phyloP scores from a whole-genome alignment of 768 basidiomycete genomes.

The Nidularia sp. region DNA sequence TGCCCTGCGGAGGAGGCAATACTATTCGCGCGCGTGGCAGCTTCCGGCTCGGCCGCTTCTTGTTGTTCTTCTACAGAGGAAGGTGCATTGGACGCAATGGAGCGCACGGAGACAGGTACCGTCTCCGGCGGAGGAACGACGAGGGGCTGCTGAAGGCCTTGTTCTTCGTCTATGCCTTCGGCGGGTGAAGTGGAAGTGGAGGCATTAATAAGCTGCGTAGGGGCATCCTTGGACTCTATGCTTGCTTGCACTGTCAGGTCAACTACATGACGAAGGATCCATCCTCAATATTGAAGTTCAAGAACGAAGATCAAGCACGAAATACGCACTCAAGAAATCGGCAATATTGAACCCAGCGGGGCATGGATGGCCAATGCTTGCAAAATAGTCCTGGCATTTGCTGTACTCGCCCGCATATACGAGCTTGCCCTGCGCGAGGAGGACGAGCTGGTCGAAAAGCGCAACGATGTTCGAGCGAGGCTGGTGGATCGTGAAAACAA shows the following conservation, averaged over 20 bases:
- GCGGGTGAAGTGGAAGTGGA: constrained; percentile 21
- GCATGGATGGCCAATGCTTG: constrained; percentile 74
- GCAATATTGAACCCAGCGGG: constrained; percentile 96
- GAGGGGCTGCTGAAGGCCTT: constrained; percentile 32
- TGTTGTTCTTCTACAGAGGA: constrained; percentile 1
- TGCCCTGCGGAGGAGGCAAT: constrained; percentile 38
- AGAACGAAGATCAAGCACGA: too few relatives aligned
- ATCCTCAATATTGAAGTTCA: too few relatives aligned
- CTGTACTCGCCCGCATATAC: constrained; percentile 81
- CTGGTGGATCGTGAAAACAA: constrained; percentile 97
- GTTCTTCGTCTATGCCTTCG: constrained; percentile 68
- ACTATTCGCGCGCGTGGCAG: constrained; percentile 25
- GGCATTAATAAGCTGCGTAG: constrained; percentile 31
- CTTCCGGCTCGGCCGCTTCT: constrained; percentile 52
- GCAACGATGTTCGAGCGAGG: constrained; percentile 97
- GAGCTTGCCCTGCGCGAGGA: constrained; percentile 79
- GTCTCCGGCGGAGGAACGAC: constrained; percentile 12
- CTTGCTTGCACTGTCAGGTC: constrained; percentile 67
- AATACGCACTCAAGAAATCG: constrained; percentile 82
- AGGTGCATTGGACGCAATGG: constrained; percentile 22
- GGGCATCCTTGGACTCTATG: constrained; percentile 29
- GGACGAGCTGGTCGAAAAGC: constrained; percentile 86
- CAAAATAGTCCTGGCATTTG: constrained; percentile 79
- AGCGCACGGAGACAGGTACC: constrained; percentile 33
- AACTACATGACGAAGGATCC: constrained; percentile 32